Conservation (phyloP, 176 grass and related monocot species). For the Rhynchospora breviuscula region DNA sequence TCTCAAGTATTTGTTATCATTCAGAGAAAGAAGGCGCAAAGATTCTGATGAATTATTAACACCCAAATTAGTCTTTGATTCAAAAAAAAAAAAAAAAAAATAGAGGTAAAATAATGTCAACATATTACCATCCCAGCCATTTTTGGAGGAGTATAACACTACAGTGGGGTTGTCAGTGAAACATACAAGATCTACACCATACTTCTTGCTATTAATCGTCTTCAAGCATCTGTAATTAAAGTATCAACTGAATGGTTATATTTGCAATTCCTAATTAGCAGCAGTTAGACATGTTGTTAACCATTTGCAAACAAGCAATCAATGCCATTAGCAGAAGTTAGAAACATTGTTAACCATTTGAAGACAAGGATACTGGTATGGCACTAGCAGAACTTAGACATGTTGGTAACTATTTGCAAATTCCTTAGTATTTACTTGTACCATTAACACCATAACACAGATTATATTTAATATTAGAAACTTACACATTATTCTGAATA, state of each 20-base stretch:
- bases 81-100: slow-evolving; percentile 12
- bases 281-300: too few species aligned
- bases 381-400: neutral
- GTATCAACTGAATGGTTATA: too few species aligned
- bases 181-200: slow-evolving; percentile 88
- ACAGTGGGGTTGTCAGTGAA: slow-evolving; percentile 83
- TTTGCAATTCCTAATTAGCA: too few species aligned
- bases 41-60: slow-evolving; percentile 56
- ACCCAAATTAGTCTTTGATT: slow-evolving; percentile 23
- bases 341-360: too few species aligned
- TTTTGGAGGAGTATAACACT: slow-evolving; percentile 97
- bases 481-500: slow-evolving; percentile 88
- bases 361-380: too few species aligned
- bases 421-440: neutral
- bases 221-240: slow-evolving; percentile 70
- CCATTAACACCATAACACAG: neutral
- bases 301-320: too few species aligned
- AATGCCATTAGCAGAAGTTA: too few species aligned
- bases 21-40: slow-evolving; percentile 76
- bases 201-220: slow-evolving; percentile 99
- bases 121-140: slow-evolving; percentile 95
- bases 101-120: slow-evolving; percentile 9
- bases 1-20: slow-evolving; percentile 89
- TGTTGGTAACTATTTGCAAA: neutral
- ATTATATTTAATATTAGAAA: neutral